Evolutionary conservation across 495 filamentous ascomycete genomes (phyloP), one percentile per base, ranked within the genome.

Genomic region (Echria macrotheca): DNA sequence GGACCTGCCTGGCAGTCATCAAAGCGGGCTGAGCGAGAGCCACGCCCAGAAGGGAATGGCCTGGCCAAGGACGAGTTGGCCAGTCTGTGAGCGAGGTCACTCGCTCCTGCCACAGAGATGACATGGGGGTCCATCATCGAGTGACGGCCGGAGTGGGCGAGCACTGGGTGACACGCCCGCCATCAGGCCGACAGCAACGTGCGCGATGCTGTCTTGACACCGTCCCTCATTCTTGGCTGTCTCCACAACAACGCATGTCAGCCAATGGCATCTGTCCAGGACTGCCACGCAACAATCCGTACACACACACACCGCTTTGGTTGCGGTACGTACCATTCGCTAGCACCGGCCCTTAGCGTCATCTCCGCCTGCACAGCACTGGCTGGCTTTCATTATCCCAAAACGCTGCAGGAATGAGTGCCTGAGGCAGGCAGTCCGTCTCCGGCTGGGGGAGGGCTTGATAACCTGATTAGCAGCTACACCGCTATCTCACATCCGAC

Each of bases 21-120:
- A 55, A 52, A 52, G 55, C 56, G 56, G 61, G 53, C 61, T 65
- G 59, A 60, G 57, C 43, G 48, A 58, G 58, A 33, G 33, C 39
- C 49, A 54, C 40, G 47, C 43, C 55, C 52, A 46, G 54, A 61
- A 49, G 39, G 56, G 53, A 44, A 50, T 53, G 54, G 55, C 57
- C 38, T 48, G 44, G 50, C 26, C 44, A 26, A 43, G 46, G 43
- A 33, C 9, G 23, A 40, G 55, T 37, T 51, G 23, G 35, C 50
- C 37, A 53, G 51, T 33, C 50, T 53, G n/a, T n/a, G n/a, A n/a
- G n/a, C n/a, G n/a, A n/a, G 57, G 50, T 31, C 50, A 50, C 29
- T 47, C 44, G 32, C 21, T 37, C 48, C 28, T 31, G 28, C 28
- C 28, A 31, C 45, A 46, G 49, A 44, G 23, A 42, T 41, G 46